Conservation (phyloP, 352 stramenopile genomes). For the Globisporangium perplexum region DNA sequence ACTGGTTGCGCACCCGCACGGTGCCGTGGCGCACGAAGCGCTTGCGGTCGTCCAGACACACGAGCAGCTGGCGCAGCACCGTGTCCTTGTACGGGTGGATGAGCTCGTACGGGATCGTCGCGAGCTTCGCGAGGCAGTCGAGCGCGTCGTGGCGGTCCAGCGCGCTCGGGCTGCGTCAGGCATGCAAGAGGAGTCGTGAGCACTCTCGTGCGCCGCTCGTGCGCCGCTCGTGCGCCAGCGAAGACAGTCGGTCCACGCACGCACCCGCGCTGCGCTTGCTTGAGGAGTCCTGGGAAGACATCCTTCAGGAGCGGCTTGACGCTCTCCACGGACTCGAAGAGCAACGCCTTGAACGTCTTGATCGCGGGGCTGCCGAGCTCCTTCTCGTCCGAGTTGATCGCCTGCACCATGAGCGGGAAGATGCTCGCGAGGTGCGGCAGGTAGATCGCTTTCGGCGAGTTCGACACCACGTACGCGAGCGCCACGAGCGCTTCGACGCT, state of each 20-base stretch:
- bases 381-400: slow-evolving; percentile 65
- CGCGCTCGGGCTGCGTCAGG: slow-evolving; percentile 32
- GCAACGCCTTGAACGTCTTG: slow-evolving; percentile 66
- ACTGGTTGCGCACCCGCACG: slow-evolving; percentile 88
- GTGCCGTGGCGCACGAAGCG: slow-evolving; percentile 82
- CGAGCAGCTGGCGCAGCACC: slow-evolving; percentile 68
- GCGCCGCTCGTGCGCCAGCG: too few species aligned
- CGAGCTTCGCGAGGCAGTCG: slow-evolving; percentile 72
- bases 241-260: too few species aligned
- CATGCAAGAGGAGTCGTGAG: not conserved
- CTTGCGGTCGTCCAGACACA: slow-evolving; percentile 84
- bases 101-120: slow-evolving; percentile 81
- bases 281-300: slow-evolving; percentile 76
- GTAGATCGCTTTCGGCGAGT: slow-evolving; percentile 78
- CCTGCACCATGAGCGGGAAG: slow-evolving; percentile 79
- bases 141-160: slow-evolving; percentile 69
- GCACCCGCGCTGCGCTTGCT: slow-evolving; percentile 77
- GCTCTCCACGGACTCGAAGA: slow-evolving; percentile 72
- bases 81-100: slow-evolving; percentile 84
- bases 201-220: too few species aligned
- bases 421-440: slow-evolving; percentile 69
- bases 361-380: slow-evolving; percentile 78
- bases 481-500: slow-evolving; percentile 69
- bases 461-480: slow-evolving; percentile 74
- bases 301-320: slow-evolving; percentile 83